These are phyloP conservation scores for Microthlaspi erraticum DNA, from an alignment of 345 rosid genomes.

Conservation along the genomic window DNA sequence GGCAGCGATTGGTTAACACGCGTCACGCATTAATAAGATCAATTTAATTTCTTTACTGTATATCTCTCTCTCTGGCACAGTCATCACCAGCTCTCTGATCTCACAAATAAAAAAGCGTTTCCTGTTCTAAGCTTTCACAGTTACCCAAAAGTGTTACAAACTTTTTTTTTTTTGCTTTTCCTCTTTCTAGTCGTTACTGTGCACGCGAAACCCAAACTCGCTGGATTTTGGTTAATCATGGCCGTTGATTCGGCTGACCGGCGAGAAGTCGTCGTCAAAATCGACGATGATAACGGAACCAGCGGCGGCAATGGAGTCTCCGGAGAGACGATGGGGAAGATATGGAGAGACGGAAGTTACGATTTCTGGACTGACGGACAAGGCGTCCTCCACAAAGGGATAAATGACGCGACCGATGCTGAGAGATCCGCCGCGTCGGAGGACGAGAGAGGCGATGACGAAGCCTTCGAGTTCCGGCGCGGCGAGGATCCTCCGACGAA, in stretches of 20 bases:
- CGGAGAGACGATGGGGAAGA: conserved; percentile 32
- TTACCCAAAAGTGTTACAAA: conserved; percentile 26
- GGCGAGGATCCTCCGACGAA: conserved; percentile 52
- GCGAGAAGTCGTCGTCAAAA: conserved; percentile 49
- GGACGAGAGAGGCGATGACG: conserved; percentile 7
- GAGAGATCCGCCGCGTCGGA: conserved; percentile 29
- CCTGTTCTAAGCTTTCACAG: conserved; percentile 31
- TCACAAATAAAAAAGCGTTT: conserved; percentile 30
- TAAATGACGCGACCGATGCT: conserved; percentile 3
- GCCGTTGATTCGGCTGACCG: conserved; percentile 50
- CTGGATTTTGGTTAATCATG: conserved; percentile 36
- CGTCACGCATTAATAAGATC: conserved; percentile 15
- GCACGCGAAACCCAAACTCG: conserved; percentile 2
- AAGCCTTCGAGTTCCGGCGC: conserved; percentile 46
- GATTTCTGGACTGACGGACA: conserved; percentile 58
- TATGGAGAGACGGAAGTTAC: conserved; percentile 73
- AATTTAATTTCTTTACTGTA: not conserved
- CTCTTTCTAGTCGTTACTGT: conserved; percentile 12
- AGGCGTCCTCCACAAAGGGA: conserved; percentile 31
- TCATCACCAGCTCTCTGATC: conserved; percentile 33
- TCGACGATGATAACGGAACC: conserved; percentile 42
- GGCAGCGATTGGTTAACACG: conserved; percentile 29
- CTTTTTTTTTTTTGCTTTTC: not conserved
- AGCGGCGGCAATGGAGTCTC: conserved; percentile 29
- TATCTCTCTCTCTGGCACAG: conserved; percentile 1